Evolutionary conservation across 768 basidiomycete genomes (phyloP).

Genomic region (Agrocybe pediades): DNA sequence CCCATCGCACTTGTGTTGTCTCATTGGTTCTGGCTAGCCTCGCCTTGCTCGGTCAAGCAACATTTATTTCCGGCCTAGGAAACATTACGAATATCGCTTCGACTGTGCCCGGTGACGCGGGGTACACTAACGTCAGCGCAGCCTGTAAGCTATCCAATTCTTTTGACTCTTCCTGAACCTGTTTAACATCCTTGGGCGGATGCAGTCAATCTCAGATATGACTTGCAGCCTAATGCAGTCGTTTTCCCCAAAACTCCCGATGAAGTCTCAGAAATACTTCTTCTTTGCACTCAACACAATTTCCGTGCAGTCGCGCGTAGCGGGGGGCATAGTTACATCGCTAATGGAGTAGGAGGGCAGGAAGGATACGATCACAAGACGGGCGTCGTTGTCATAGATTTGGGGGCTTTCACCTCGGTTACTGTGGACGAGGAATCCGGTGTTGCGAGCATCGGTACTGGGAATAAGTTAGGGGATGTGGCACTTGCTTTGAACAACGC

Average conservation of each 20-base stretch:
- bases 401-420: slow-evolving; percentile 36
- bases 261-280: slow-evolving; percentile 29
- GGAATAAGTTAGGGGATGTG: slow-evolving; percentile 40
- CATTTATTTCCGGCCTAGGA: too few relatives aligned
- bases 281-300: slow-evolving; percentile 25
- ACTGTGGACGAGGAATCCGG: slow-evolving; percentile 28
- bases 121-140: too few relatives aligned
- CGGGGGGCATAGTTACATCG: slow-evolving; percentile 49
- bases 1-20: too few relatives aligned
- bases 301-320: slow-evolving; percentile 38
- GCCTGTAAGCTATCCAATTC: not conserved
- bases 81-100: too few relatives aligned
- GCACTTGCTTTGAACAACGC: slow-evolving; percentile 35
- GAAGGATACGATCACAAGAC: slow-evolving; percentile 9
- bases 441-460: slow-evolving; percentile 37
- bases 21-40: too few relatives aligned
- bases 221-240: not conserved
- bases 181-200: not conserved
- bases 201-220: not conserved
- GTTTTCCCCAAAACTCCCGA: slow-evolving; percentile 24
- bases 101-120: too few relatives aligned
- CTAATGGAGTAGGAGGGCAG: slow-evolving; percentile 43
- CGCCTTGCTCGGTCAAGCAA: too few relatives aligned
- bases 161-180: not conserved
- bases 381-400: slow-evolving; percentile 42